These are phyloP conservation scores for Boeremia lycopersici DNA, from an alignment of 2,329 filamentous ascomycete genomes.

Conservation along the genomic window DNA sequence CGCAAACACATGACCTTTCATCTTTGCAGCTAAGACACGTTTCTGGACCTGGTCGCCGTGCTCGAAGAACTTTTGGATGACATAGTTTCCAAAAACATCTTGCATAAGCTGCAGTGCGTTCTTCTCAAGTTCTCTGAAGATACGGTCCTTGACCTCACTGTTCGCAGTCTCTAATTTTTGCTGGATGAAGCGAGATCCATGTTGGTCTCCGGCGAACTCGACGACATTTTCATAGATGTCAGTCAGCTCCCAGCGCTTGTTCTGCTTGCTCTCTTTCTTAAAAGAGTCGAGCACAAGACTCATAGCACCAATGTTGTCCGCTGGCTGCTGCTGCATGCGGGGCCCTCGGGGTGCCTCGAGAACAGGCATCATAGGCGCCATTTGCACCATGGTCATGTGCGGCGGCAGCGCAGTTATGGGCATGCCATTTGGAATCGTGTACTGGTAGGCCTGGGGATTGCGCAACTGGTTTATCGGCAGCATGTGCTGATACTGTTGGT, in stretches of 20 bases:
- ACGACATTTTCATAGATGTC: constrained; percentile 88
- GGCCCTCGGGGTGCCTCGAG: constrained; percentile 51
- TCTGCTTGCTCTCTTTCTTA: constrained; percentile 73
- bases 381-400: constrained; percentile 42
- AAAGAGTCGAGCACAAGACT: constrained; percentile 82
- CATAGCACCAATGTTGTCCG: constrained; percentile 62
- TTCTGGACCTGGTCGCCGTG: constrained; percentile 95
- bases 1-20: constrained; percentile 82
- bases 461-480: constrained; percentile 46
- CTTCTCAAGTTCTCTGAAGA: constrained; percentile 84
- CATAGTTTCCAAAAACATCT: constrained; percentile 97
- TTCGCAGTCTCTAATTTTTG: constrained; percentile 90
- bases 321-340: constrained; percentile 59
- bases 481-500: constrained; percentile 42
- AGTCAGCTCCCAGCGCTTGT: constrained; percentile 79
- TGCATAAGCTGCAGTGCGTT: constrained; percentile 91
- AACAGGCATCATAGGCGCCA: constrained; percentile 44
- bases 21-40: constrained; percentile 79
- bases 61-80: constrained; percentile 97
- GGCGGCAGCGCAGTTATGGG: constrained; percentile 43
- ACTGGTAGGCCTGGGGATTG: constrained; percentile 44
- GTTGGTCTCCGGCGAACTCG: constrained; percentile 94
- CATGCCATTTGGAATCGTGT: constrained; percentile 44
- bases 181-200: constrained; percentile 95
- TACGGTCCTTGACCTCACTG: constrained; percentile 90